phyloP scores from a whole-genome alignment of 441 rosid genomes.

The Viola pubescens region DNA sequence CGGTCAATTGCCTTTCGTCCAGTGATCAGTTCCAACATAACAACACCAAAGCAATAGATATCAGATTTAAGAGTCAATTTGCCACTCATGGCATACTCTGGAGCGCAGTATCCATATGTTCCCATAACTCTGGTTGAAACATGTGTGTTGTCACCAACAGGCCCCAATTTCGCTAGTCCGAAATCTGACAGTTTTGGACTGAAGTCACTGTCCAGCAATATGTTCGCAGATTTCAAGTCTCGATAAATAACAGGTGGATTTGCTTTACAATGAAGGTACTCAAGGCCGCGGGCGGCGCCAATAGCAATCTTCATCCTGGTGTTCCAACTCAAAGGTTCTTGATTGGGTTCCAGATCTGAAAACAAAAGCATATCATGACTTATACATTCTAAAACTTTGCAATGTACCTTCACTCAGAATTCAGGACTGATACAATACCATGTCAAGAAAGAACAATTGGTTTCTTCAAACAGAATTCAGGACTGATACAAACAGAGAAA shows the following conservation, averaged over 20 bases:
- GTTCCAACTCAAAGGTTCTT: constrained; percentile 77
- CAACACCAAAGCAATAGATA: constrained; percentile 91
- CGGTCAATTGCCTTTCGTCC: constrained; percentile 86
- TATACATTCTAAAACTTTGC: too few species aligned
- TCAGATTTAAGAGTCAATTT: constrained; percentile 91
- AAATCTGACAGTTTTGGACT: constrained; percentile 89
- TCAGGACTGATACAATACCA: too few species aligned
- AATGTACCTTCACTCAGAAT: too few species aligned
- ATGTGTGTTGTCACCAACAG: constrained; percentile 85
- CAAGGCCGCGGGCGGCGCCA: constrained; percentile 90
- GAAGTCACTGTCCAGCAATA: constrained; percentile 79
- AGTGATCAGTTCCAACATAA: constrained; percentile 77
- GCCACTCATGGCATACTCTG: constrained; percentile 98
- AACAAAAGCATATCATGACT: constrained; percentile 2
- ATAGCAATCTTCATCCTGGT: constrained; percentile 92
- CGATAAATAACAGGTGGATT: constrained; percentile 94
- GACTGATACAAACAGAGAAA: too few species aligned
- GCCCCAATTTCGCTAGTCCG: constrained; percentile 94
- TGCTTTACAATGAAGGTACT: constrained; percentile 83
- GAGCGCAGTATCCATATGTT: constrained; percentile 94
- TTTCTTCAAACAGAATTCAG: too few species aligned
- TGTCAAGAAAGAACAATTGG: too few species aligned
- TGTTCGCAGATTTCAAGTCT: constrained; percentile 90
- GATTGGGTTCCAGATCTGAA: constrained; percentile 56
- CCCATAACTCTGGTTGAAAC: constrained; percentile 98